Conservation (phyloP, 148 eudicot species). For the Gaultheria prostrata region DNA sequence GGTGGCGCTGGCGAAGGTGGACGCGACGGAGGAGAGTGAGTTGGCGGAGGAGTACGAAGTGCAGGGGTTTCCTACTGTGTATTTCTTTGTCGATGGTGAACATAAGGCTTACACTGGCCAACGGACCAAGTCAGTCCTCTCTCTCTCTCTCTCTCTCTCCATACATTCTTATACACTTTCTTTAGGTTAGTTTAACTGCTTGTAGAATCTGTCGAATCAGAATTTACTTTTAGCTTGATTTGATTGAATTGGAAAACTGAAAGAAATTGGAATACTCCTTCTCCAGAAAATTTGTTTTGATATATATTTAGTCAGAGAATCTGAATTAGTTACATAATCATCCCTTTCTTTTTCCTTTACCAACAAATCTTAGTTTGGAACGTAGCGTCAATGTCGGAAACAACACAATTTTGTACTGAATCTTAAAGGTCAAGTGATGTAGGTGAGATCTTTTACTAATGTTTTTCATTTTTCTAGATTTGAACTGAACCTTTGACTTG, state of each 20-base stretch:
- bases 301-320: background rate
- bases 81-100: conserved; percentile 86
- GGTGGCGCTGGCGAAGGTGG: conserved; percentile 83
- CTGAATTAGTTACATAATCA: background rate
- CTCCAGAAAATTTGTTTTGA: background rate
- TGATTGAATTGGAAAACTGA: background rate
- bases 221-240: background rate
- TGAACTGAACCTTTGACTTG: background rate
- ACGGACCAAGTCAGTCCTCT: conserved; percentile 56
- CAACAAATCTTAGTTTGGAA: background rate
- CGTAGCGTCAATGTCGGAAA: background rate
- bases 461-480: too few species aligned
- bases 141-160: background rate
- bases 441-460: background rate
- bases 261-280: background rate
- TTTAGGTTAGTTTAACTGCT: too few species aligned
- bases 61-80: conserved; percentile 79
- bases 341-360: background rate
- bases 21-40: conserved; percentile 72
- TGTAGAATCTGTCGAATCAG: too few species aligned
- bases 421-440: background rate
- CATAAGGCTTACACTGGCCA: conserved; percentile 64
- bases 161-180: background rate
- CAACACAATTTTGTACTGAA: background rate
- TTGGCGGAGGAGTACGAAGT: conserved; percentile 72